A percentile compares a stretch with the other conserved stretches of the same genome.
These are phyloP conservation scores for Colletotrichum limetticola DNA, from an alignment of 2,329 filamentous ascomycete genomes.

Conservation along the genomic window DNA sequence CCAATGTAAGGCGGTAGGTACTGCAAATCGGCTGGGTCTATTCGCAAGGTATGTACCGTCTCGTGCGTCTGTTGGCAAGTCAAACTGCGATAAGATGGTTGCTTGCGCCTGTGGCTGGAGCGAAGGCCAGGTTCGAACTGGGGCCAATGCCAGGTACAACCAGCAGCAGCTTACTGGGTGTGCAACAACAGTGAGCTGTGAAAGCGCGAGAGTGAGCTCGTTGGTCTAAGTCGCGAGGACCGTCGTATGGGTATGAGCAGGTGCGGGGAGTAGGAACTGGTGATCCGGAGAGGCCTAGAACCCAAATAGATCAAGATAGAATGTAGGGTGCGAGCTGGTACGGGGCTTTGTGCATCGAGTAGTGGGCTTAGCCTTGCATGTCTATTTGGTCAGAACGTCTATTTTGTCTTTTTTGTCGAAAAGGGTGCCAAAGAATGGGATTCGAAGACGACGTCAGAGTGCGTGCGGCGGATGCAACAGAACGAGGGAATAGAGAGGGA, in stretches of 20 bases:
- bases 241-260: neutral
- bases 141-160: neutral
- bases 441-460: neutral
- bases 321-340: neutral
- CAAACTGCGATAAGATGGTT: slow-evolving; percentile 11
- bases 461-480: neutral
- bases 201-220: neutral
- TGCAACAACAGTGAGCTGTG: neutral
- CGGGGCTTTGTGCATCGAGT: slow-evolving; percentile 21
- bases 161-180: neutral
- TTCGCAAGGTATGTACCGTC: neutral
- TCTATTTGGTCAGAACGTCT: neutral
- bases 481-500: neutral
- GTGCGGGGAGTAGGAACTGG: slow-evolving; percentile 8
- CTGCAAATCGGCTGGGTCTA: slow-evolving; percentile 5
- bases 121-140: neutral
- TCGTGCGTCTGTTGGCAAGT: slow-evolving; percentile 5
- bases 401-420: neutral
- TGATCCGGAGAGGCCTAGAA: slow-evolving; percentile 19
- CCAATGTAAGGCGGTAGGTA: neutral
- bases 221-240: neutral
- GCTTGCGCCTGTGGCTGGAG: neutral
- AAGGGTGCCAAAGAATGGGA: neutral
- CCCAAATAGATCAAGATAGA: neutral
- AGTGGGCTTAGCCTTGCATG: slow-evolving; percentile 7